Base-by-base conservation (phyloP, 352 stramenopile species). In the Blastocystis sp. region DNA sequence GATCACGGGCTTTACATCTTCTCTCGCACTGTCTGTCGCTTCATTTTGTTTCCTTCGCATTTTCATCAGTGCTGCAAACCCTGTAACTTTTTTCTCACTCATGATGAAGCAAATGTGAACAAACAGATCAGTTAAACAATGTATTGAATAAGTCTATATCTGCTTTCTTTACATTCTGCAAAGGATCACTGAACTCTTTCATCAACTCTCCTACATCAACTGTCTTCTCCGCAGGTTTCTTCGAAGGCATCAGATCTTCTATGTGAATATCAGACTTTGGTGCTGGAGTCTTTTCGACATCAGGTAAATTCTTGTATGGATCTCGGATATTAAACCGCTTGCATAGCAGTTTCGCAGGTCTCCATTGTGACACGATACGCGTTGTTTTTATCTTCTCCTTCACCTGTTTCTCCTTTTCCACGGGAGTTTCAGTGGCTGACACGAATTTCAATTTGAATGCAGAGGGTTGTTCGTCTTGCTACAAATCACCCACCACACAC, bases 261-360 rank as follows among this genome's bases (percentile, higher is more conserved):
- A 59, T 59, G 39, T 78, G 66, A 18, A 59, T 55, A 9, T 56
- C 66, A 26, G 43, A 26, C 56, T 64, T 24, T n/a, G 50, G 30
- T 26, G 26, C 34, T 26, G 50, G 26, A 16, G 26, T 43, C 37
- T 50, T 50, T 16, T 65, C 45, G 16, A 85, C 73, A 43, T 85
- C 73, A 5, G 73, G 73, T 18, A 68, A 11, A 16, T 85, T 56
- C 11, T 45, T 34, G 53, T 85, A 85, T 2, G 73, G 73, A 45
- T 85, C 73, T 8, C 54, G 73, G 50, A 85, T 66, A n/a, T 85
- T 85, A 26, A 85, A 85, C 13, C 73, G 73, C 37, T 85, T 85
- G 26, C 73, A 85, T 13, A 85, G 50, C 13, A 85, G 24, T 37
- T 85, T 85, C 18, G 73, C 73, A 30, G 73, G 73, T 30, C 73